Conservation (phyloP, 495 filamentous ascomycete species). For the Penicillium crystallinum region DNA sequence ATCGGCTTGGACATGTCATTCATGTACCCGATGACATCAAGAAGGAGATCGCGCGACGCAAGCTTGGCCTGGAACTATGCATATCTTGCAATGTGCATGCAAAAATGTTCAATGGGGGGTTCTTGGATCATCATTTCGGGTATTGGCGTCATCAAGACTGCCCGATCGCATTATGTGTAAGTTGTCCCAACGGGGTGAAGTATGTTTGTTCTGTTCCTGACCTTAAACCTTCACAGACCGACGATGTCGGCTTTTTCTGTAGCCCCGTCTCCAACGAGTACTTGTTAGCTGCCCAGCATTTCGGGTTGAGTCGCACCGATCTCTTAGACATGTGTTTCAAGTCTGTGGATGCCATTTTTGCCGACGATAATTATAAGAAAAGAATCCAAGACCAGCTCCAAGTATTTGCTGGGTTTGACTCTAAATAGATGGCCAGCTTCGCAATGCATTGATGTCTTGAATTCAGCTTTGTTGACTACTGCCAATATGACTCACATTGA, state of each 20-base stretch:
- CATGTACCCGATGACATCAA: slow-evolving; percentile 57
- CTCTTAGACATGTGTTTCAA: slow-evolving; percentile 53
- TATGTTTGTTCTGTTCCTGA: neutral
- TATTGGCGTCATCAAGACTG: slow-evolving; percentile 52
- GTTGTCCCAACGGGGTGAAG: slow-evolving; percentile 24
- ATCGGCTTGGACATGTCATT: slow-evolving; percentile 76
- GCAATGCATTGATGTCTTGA: neutral
- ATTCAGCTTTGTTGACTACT: neutral
- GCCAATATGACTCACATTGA: no score
- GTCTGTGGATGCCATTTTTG: slow-evolving; percentile 61
- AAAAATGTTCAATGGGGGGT: slow-evolving; percentile 63
- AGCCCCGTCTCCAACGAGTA: slow-evolving; percentile 80
- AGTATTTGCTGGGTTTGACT: neutral
- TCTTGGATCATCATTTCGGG: slow-evolving; percentile 69
- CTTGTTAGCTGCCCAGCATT: slow-evolving; percentile 64
- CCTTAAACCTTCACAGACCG: slow-evolving; percentile 51
- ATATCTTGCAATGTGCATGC: slow-evolving; percentile 78
- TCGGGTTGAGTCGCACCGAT: slow-evolving; percentile 50
- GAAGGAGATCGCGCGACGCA: slow-evolving; percentile 46
- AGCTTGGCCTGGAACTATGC: slow-evolving; percentile 68
- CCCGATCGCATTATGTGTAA: slow-evolving; percentile 54
- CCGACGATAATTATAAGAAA: slow-evolving; percentile 54
- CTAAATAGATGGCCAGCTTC: neutral
- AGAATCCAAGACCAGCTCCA: slow-evolving; percentile 31
- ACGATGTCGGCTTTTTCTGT: slow-evolving; percentile 81